Conservation (phyloP, 2,329 filamentous ascomycete species). For the Phoma herbarum region DNA sequence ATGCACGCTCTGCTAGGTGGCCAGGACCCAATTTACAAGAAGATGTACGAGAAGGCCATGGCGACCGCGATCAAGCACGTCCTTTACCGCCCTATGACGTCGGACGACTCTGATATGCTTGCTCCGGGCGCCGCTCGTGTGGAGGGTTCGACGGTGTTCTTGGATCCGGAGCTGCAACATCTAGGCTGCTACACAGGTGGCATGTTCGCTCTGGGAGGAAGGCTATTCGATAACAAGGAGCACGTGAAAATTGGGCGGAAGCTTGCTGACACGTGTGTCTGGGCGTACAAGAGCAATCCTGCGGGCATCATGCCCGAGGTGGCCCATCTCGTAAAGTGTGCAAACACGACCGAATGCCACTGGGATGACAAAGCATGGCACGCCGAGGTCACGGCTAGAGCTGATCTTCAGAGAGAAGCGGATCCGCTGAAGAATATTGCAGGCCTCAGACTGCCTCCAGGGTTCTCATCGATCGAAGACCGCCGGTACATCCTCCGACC, state of each 20-base stretch:
- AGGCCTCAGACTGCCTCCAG: conserved; percentile 52
- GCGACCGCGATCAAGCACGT: conserved; percentile 55
- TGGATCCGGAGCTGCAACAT: conserved; percentile 65
- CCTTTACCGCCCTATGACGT: conserved; percentile 60
- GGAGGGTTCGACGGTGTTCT: conserved; percentile 36
- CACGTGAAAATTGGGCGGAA: conserved; percentile 66
- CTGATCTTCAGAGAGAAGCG: conserved; percentile 37
- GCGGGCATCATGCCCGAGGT: conserved; percentile 70
- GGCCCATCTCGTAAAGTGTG: conserved; percentile 63
- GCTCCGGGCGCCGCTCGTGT: conserved; percentile 56
- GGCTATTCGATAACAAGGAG: conserved; percentile 62
- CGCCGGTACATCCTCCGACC: conserved; percentile 59
- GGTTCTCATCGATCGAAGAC: conserved; percentile 57
- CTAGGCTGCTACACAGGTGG: conserved; percentile 68
- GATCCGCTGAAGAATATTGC: conserved; percentile 50
- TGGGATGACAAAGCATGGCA: conserved; percentile 65
- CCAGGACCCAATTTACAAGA: conserved; percentile 56
- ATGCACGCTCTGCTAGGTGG: conserved; percentile 55
- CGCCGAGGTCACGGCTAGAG: conserved; percentile 46
- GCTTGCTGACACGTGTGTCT: conserved; percentile 69
- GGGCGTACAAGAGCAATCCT: conserved; percentile 66
- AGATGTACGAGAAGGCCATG: conserved; percentile 65
- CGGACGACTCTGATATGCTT: conserved; percentile 57
- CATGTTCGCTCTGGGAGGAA: conserved; percentile 69
- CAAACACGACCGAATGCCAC: conserved; percentile 52